Base-by-base conservation (phyloP, 805 yeast genomes). In the Spathaspora sp. region DNA sequence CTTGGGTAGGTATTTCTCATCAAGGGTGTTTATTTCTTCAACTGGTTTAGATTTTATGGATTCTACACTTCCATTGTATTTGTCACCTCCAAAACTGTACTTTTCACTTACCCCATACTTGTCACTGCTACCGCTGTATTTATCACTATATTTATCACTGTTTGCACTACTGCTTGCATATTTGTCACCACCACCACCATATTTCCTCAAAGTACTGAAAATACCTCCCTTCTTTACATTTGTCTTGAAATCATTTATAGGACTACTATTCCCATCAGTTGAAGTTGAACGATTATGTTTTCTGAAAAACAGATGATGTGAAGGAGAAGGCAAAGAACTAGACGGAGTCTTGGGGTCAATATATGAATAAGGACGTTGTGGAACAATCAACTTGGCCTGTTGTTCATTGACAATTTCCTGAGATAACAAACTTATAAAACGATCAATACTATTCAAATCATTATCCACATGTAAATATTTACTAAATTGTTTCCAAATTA, bases 271-370 rank as follows among this genome's bases (percentile, higher is more conserved):
- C 38, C 46, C 52, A 10, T 58, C 56, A 44, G 50, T 57, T 12
- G 60, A 56, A 47, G 77, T 79, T n/a, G 86, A 78, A 51, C 87
- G 77, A 46, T 79, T 76, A 58, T 85, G 89, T 55, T 84, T 78
- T 56, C 87, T 73, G 68, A 86, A 85, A 49, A 86, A 75, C 26
- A 79, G 78, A 39, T 69, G 69, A 49, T 57, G 64, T 14, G 57
- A 49, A 9, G 58, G 47, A 5, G 62, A 51, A 2, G 60, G 52
- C n/a, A 64, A 65, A 35, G 65, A 63, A 8, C 55, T 38, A 7
- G 53, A 40, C 5, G 14, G 26, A 23, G 26, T 23, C 11, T 18
- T 54, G 2, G 73, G 69, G 26, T 71, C 76, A 5, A 71, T 57
- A 50, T 72, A 73, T 3, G 77, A 72, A 52, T 61, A 68, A 1